These are phyloP conservation scores for Talaromyces piceae DNA, from an alignment of 2,329 filamentous ascomycete species.

Conservation along the genomic window DNA sequence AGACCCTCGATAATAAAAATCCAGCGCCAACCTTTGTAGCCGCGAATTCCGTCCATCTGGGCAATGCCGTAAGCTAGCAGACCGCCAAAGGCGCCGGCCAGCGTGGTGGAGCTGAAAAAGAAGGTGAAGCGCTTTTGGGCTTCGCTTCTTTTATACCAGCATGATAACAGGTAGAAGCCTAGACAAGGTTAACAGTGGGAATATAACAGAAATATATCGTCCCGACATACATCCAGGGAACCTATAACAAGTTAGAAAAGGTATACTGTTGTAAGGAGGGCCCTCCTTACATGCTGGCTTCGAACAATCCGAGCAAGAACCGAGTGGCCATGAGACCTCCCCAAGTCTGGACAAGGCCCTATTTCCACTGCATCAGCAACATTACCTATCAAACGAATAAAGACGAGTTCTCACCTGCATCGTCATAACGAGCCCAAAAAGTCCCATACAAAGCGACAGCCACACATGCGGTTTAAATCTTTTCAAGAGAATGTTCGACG, in stretches of 20 bases:
- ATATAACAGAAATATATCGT: background rate
- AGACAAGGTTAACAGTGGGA: background rate
- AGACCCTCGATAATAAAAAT: conserved; percentile 56
- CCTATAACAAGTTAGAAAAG: conserved; percentile 1
- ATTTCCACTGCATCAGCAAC: conserved; percentile 37
- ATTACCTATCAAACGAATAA: background rate
- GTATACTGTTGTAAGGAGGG: background rate
- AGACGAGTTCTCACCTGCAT: conserved; percentile 6
- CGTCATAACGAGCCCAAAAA: conserved; percentile 68
- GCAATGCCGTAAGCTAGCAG: conserved; percentile 54
- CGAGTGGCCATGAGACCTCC: conserved; percentile 67
- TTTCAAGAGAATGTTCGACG: conserved; percentile 66
- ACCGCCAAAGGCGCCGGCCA: conserved; percentile 57
- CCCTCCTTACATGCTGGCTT: conserved; percentile 55
- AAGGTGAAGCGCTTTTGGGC: conserved; percentile 88
- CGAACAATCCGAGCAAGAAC: conserved; percentile 76
- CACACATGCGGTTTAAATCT: conserved; percentile 59
- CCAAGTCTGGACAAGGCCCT: conserved; percentile 74
- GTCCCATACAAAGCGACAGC: conserved; percentile 76
- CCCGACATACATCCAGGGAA: conserved; percentile 52
- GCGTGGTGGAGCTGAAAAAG: conserved; percentile 71
- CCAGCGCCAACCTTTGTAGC: conserved; percentile 52
- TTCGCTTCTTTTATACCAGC: conserved; percentile 77
- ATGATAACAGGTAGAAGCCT: conserved; percentile 61
- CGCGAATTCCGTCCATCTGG: conserved; percentile 47